Percentiles rank a stretch among this genome's conserved stretches.
Conservation (phyloP, 2,329 filamentous ascomycete genomes). For the Sclerotinia minor region DNA sequence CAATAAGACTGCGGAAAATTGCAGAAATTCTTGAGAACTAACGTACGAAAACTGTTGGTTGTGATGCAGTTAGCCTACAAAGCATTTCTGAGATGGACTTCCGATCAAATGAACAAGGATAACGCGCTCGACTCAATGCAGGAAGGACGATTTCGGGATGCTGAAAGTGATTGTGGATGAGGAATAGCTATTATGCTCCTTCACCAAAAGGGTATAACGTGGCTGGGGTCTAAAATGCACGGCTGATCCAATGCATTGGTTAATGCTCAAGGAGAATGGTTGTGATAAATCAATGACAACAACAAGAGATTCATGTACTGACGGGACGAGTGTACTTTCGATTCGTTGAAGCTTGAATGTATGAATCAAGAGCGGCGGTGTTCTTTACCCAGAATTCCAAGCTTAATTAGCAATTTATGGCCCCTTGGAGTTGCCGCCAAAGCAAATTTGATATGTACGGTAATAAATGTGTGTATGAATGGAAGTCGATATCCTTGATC, state of each 20-base stretch:
- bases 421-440: neutral
- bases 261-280: conserved; percentile 23
- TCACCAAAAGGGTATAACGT: conserved; percentile 26
- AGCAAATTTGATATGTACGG: conserved; percentile 5
- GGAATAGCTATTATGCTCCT: conserved; percentile 17
- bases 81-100: conserved; percentile 17
- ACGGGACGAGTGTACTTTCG: conserved; percentile 3
- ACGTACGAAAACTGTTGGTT: conserved; percentile 26
- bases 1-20: conserved; percentile 25
- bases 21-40: conserved; percentile 24
- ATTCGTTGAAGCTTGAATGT: conserved; percentile 3
- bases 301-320: conserved; percentile 17
- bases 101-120: conserved; percentile 24
- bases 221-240: conserved; percentile 26
- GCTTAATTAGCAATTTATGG: conserved; percentile 5
- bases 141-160: conserved; percentile 22
- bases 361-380: conserved; percentile 2
- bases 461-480: neutral
- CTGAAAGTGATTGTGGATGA: conserved; percentile 10
- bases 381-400: neutral
- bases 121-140: conserved; percentile 15
- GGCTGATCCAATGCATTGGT: conserved; percentile 29
- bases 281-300: neutral
- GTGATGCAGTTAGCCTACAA: conserved; percentile 26
- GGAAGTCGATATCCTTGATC: conserved; percentile 8